Base-by-base conservation (phyloP, 192 early-diverging fungal genomes). In the Diversispora epigaea region DNA sequence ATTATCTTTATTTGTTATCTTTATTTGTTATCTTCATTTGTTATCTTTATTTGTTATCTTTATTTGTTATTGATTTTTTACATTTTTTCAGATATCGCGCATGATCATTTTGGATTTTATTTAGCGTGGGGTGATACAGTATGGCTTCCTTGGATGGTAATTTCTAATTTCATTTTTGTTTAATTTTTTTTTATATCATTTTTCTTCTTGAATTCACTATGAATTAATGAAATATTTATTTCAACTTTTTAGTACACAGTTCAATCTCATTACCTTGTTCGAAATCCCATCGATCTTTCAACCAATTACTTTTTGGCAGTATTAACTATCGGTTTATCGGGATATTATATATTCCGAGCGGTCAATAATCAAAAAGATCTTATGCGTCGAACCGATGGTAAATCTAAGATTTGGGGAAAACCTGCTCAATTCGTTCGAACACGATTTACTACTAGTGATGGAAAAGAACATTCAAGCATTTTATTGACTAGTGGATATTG, bases 61-160 rank as follows among this genome's bases (percentile, higher is more conserved):
- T 78, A 9, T 7, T n/a, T 19, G 5, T 49, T 9, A 40, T 12
- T 67, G 9, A 25, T 15, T 25, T 22, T 70, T 7, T 50, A 6
- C 25, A 71, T 50, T 47, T 82, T n/a, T 49, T 15, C 12, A 83
- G 89, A 94, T 79, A 93, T 94, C 73, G 86, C 86, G 66, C 92
- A 94, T 80, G 92, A 94, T 78, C 92, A 94, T 82, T 93, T 94
- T 80, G 92, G 92, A 39, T 94, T 91, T 82, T 93, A 93, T 83
- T 84, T 93, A 32, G 89, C 91, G 21, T 93, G 92, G 92, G 92
- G 92, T 54, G 92, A 93, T 80, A 83, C 81, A 54, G 92, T 92
- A 22, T 93, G 91, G 92, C 80, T 93, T 47, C 92, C 92, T 21
- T 93, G 83, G 80, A 87, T 93, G 90, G 83, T 86, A 77, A 71